These are phyloP conservation scores for Ophiostoma australiae DNA, from an alignment of 2,329 filamentous ascomycete species.

Conservation along the genomic window DNA sequence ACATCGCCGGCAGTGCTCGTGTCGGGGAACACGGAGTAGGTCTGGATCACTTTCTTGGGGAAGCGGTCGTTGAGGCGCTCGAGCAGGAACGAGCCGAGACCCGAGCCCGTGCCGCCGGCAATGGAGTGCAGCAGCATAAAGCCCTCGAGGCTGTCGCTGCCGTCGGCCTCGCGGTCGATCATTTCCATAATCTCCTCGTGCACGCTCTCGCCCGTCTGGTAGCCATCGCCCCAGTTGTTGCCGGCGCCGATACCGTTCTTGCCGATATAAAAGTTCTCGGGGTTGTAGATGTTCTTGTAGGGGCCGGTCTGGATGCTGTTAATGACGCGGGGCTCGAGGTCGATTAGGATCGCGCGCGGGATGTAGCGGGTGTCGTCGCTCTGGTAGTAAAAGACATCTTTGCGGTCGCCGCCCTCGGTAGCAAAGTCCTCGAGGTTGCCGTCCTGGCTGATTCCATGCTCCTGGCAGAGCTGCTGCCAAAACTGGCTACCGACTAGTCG, in stretches of 20 bases:
- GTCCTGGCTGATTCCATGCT: conserved; percentile 96
- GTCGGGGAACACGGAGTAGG: conserved; percentile 97
- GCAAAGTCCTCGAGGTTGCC: conserved; percentile 97
- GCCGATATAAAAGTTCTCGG: conserved; percentile 96
- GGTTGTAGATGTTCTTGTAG: conserved; percentile 99
- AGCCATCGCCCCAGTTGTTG: conserved; percentile 98
- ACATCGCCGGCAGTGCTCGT: conserved; percentile 82
- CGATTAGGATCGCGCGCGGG: conserved; percentile 88
- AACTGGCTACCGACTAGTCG: conserved; percentile 85
- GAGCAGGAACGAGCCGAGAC: conserved; percentile 89
- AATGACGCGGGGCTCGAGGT: conserved; percentile 89
- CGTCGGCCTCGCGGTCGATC: conserved; percentile 97
- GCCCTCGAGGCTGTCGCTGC: conserved; percentile 94
- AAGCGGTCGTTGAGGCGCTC: conserved; percentile 96
- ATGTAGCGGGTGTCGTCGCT: conserved; percentile 99
- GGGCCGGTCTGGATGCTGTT: conserved; percentile 87
- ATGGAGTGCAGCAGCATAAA: conserved; percentile 99
- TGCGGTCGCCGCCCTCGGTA: conserved; percentile 93
- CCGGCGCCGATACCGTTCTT: conserved; percentile 90
- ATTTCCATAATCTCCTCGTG: conserved; percentile 98
- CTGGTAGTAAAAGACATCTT: conserved; percentile 99
- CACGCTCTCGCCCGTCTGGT: conserved; percentile 84
- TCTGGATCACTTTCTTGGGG: conserved; percentile 98
- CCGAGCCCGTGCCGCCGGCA: conserved; percentile 91
- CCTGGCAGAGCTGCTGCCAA: conserved; percentile 97